phyloP scores from a whole-genome alignment of 768 basidiomycete genomes.

The Kwoniella dendrophila region DNA sequence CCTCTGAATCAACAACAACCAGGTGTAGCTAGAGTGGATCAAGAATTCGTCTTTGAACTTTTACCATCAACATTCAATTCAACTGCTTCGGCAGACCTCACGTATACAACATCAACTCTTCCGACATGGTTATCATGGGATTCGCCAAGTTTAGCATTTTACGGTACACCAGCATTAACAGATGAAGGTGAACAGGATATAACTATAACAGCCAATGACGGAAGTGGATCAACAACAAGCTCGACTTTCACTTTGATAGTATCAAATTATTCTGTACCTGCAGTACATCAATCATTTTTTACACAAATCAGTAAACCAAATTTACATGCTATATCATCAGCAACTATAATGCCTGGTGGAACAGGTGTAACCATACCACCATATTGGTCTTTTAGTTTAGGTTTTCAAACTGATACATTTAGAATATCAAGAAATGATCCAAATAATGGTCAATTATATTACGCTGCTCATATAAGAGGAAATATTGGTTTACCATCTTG shows the following conservation, averaged over 20 bases:
- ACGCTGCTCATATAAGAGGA: slow-evolving; percentile 68
- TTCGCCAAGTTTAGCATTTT: slow-evolving; percentile 63
- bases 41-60: slow-evolving; percentile 71
- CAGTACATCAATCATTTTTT: slow-evolving; percentile 68
- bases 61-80: slow-evolving; percentile 67
- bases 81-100: slow-evolving; percentile 55
- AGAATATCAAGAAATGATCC: slow-evolving; percentile 56
- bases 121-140: slow-evolving; percentile 82
- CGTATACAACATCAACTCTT: slow-evolving; percentile 64
- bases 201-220: slow-evolving; percentile 64
- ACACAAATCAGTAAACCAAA: slow-evolving; percentile 69
- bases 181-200: slow-evolving; percentile 70
- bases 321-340: slow-evolving; percentile 58
- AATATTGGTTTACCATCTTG: slow-evolving; percentile 74
- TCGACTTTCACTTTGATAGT: slow-evolving; percentile 47
- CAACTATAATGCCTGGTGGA: slow-evolving; percentile 43
- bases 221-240: slow-evolving; percentile 57
- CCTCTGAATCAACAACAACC: slow-evolving; percentile 76
- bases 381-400: slow-evolving; percentile 88
- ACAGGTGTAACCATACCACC: slow-evolving; percentile 72
- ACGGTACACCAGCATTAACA: slow-evolving; percentile 66
- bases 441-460: slow-evolving; percentile 60
- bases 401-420: slow-evolving; percentile 73
- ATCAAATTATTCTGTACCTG: slow-evolving; percentile 60
- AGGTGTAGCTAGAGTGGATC: slow-evolving; percentile 69